Base-by-base conservation (phyloP, 495 filamentous ascomycete genomes). In the Neurospora cerealis region DNA sequence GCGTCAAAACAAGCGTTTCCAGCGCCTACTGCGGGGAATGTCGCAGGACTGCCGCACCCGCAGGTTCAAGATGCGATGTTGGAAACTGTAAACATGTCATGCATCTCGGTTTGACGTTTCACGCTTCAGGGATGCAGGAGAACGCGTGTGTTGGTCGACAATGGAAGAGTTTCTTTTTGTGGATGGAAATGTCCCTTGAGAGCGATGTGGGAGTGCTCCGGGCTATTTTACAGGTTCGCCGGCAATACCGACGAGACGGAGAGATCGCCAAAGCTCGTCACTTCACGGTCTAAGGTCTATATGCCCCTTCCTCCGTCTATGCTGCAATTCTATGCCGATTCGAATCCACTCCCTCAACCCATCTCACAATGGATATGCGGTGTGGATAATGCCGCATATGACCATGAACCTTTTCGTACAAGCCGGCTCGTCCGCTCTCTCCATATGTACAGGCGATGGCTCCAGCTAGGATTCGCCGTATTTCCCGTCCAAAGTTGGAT, bases 221-320 rank as follows among this genome's bases (percentile, higher is more conserved):
- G 77, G 72, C 77, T 79, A 79, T 80, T 76, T 75, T 79, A 78
- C 77, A 80, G 62, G 73, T 78, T 76, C 70, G 75, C 73, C 76
- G 80, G 78, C 72, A 78, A 73, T 75, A 70, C 77, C 78, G 77
- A 80, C 79, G 54, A 75, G 79, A 77, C 75, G 74, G 76, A 74
- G 74, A 74, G 77, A 79, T 76, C 70, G 73, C 71, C 77, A 77
- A 73, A 75, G 75, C 75, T 78, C 54, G 54, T 66, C 54, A 66
- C 74, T 78, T 78, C 79, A 79, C 78, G 75, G 78, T 81, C 79
- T 81, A 80, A 79, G 37, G 79, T 79, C 76, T 80, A 79, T 79
- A 78, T 75, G 76, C 71, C 71, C 37, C 34, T 40, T 74, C 71
- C 77, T 78, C 78, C 80, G 78, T 81, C 80, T 81, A 81, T 80